Evolutionary conservation across 306 rosid genomes (phyloP), one percentile per base, ranked within the genome.

Genomic region (Trifolium pratense): DNA sequence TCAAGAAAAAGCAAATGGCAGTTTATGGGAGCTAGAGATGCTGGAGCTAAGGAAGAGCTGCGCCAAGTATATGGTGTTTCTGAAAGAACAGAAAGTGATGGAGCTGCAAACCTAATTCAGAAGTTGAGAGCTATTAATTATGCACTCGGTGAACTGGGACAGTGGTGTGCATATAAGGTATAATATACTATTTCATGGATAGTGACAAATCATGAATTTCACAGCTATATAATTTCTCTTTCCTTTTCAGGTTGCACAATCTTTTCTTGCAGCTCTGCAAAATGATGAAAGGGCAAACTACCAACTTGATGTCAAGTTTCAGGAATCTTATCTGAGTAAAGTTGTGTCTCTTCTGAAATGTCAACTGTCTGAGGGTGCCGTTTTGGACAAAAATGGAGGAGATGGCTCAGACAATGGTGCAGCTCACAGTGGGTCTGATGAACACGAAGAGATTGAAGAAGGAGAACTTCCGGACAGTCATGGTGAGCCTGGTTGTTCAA

Each of bases 1-100:
- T 91, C 95, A 71, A 89, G 97, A 81, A 88, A 86, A 88, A 94
- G 99, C 81, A 94, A 94, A 88, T 94, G 99, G 99, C 99, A 94
- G 79, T 92, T 91, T 67, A 94, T 94, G 99, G 99, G 99, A 75
- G 99, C 99, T 62, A 94, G 99, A 87, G 99, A 91, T 86, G 99
- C 99, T 63, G 99, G 99, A 78, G 91, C 97, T 66, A 94, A 86
- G 83, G 99, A 89, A 82, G 97, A 89, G 85, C 84, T 94, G 75
- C 92, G 96, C 21, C 99, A 94, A 87, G 97, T 94, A 73, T 94
- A 94, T 74, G 99, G 99, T 77, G 97, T 94, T 81, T 94, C 99
- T 12, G 99, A 94, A 83, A 91, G 97, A 88, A 91, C 97, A 29
- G 96, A 94, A 79, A 91, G 99, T 51, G 99, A 94, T 81, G 99